phyloP scores from a whole-genome alignment of 1,284 basidiomycete species.

The Hypsizygus ulmarius region DNA sequence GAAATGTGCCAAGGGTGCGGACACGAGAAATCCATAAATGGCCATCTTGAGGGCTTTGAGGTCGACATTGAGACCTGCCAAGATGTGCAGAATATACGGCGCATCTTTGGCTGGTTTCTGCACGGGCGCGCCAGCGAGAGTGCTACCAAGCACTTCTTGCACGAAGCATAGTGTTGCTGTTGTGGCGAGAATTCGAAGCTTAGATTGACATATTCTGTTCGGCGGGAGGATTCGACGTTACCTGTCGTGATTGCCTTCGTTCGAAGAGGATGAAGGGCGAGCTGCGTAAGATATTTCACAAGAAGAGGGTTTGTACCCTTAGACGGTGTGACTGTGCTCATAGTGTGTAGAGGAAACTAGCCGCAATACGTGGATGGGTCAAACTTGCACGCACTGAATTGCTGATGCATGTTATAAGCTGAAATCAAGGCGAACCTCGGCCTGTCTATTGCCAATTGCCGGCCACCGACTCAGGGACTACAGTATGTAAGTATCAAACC shows the following conservation, averaged over 20 bases:
- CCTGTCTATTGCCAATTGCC: constrained; percentile 13
- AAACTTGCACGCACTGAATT: constrained; percentile 2
- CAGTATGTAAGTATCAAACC: background rate
- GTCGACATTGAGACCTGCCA: constrained; percentile 60
- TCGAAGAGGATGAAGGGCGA: constrained; percentile 63
- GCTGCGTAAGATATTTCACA: constrained; percentile 60
- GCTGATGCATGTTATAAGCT: constrained; percentile 1
- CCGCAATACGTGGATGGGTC: background rate
- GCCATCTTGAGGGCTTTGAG: constrained; percentile 77
- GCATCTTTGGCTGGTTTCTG: constrained; percentile 52
- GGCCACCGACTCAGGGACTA: constrained; percentile 3
- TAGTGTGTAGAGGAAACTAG: constrained; percentile 4
- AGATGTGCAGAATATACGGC: constrained; percentile 46
- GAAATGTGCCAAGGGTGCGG: constrained; percentile 80
- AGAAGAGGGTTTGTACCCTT: constrained; percentile 53
- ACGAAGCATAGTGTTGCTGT: constrained; percentile 71
- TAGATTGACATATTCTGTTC: constrained; percentile 2
- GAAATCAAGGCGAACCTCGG: constrained; percentile 9
- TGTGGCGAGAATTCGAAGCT: too few species aligned
- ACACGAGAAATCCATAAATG: constrained; percentile 79
- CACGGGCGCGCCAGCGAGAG: constrained; percentile 59
- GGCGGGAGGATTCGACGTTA: constrained; percentile 23
- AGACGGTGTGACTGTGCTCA: constrained; percentile 22
- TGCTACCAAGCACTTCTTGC: constrained; percentile 78
- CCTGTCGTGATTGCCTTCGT: constrained; percentile 75